Conservation (phyloP, 1,284 basidiomycete species). For the Amanita bisporigera region DNA sequence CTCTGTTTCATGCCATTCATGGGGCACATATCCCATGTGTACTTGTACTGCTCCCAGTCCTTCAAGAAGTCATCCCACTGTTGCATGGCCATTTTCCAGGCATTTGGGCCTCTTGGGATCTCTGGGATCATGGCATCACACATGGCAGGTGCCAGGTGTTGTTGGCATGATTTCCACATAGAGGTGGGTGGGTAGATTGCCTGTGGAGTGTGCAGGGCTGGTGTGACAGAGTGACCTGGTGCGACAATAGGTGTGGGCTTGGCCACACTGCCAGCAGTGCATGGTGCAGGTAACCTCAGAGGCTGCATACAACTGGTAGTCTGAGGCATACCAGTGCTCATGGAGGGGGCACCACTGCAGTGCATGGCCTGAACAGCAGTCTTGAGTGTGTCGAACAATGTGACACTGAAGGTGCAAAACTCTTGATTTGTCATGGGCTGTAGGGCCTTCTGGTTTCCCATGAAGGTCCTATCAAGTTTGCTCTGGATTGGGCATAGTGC, state of each 20-base stretch:
- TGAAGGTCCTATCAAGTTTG: conserved; percentile 16
- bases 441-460: conserved; percentile 11
- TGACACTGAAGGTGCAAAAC: background rate
- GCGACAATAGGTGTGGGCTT: background rate
- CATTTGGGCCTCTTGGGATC: background rate
- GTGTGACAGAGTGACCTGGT: background rate
- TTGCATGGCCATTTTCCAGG: conserved; percentile 14
- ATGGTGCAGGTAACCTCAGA: too few species aligned
- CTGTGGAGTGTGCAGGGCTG: background rate
- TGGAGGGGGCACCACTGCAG: too few species aligned
- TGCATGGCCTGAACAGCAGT: too few species aligned
- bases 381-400: background rate
- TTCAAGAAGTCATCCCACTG: conserved; percentile 13
- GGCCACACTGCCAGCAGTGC: too few species aligned
- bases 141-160: background rate
- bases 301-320: too few species aligned
- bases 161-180: background rate
- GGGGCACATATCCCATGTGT: too few species aligned
- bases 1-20: background rate
- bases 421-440: conserved; percentile 5
- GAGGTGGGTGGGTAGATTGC: background rate
- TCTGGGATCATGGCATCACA: background rate
- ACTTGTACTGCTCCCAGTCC: too few species aligned
- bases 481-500: conserved; percentile 15
- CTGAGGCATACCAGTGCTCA: too few species aligned